These are phyloP conservation scores for Wickerhamomyces bisporus DNA, from an alignment of 805 yeast species.

Conservation along the genomic window DNA sequence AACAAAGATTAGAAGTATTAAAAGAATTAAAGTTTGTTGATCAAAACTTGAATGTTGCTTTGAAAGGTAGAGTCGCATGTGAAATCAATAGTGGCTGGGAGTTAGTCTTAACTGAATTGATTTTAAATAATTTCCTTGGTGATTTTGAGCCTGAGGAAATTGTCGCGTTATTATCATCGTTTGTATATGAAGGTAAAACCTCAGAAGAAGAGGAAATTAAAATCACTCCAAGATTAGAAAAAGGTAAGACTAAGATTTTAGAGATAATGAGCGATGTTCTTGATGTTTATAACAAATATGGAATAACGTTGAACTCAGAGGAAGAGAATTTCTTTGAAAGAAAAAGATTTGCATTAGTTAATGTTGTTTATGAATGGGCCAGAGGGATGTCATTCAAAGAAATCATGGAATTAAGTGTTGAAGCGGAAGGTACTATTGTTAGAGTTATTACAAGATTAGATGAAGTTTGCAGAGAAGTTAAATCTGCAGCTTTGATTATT, in stretches of 20 bases:
- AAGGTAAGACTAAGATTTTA: conserved; percentile 60
- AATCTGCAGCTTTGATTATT: conserved; percentile 87
- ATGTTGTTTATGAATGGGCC: conserved; percentile 98
- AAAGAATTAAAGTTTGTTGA: conserved; percentile 80
- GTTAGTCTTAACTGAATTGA: conserved; percentile 78
- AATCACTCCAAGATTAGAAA: conserved; percentile 75
- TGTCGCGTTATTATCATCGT: conserved; percentile 88
- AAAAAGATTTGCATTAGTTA: conserved; percentile 84
- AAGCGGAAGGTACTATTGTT: conserved; percentile 95
- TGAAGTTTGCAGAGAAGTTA: conserved; percentile 92
- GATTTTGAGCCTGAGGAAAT: conserved; percentile 95
- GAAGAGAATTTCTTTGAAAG: conserved; percentile 81
- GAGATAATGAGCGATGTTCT: conserved; percentile 64
- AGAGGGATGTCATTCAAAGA: conserved; percentile 88
- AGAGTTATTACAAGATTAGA: conserved; percentile 92
- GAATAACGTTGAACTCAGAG: conserved; percentile 73
- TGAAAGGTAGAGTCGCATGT: conserved; percentile 92
- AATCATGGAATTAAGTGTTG: conserved; percentile 82
- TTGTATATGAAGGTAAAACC: conserved; percentile 81
- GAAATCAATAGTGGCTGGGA: conserved; percentile 93
- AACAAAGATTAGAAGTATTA: conserved; percentile 77
- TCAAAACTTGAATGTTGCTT: conserved; percentile 62
- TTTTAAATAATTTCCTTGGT: conserved; percentile 86
- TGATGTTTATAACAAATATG: conserved; percentile 56
- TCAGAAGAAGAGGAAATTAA: conserved; percentile 54